phyloP scores from a whole-genome alignment of 2,329 filamentous ascomycete species.

The Botrytis fabae region DNA sequence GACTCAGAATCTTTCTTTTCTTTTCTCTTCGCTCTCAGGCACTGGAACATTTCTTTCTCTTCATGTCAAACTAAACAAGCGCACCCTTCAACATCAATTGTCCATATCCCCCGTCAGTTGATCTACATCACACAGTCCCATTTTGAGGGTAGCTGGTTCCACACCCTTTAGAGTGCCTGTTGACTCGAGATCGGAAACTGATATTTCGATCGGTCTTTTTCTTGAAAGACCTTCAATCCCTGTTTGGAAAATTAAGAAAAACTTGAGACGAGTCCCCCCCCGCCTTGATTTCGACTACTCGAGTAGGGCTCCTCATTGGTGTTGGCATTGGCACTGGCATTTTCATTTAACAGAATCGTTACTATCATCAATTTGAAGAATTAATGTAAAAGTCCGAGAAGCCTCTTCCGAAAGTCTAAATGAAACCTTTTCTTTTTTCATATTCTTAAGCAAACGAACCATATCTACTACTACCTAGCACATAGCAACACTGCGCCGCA shows the following conservation, averaged over 20 bases:
- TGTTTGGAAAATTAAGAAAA: neutral
- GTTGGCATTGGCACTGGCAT: neutral
- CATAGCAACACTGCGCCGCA: conserved; percentile 5
- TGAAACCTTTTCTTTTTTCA: neutral
- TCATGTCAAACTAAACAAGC: conserved; percentile 16
- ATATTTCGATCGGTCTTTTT: conserved; percentile 11
- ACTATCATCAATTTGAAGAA: neutral
- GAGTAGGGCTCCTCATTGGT: conserved; percentile 8
- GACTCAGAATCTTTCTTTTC: neutral
- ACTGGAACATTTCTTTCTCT: neutral
- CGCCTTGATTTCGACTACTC: conserved; percentile 13
- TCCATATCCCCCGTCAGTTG: neutral
- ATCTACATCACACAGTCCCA: conserved; percentile 7
- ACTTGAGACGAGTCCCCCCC: neutral
- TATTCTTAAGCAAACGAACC: neutral
- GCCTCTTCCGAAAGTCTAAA: neutral
- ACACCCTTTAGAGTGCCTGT: neutral
- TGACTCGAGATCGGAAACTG: conserved; percentile 15
- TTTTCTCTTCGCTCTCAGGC: neutral
- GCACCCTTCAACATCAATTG: neutral
- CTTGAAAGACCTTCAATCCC: neutral
- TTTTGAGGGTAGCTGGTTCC: conserved; percentile 1
- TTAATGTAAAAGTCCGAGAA: conserved; percentile 11
- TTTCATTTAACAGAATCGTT: neutral
- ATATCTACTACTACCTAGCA: neutral